phyloP scores from a whole-genome alignment of 805 yeast species.

The Blastobotrys peoriensis region DNA sequence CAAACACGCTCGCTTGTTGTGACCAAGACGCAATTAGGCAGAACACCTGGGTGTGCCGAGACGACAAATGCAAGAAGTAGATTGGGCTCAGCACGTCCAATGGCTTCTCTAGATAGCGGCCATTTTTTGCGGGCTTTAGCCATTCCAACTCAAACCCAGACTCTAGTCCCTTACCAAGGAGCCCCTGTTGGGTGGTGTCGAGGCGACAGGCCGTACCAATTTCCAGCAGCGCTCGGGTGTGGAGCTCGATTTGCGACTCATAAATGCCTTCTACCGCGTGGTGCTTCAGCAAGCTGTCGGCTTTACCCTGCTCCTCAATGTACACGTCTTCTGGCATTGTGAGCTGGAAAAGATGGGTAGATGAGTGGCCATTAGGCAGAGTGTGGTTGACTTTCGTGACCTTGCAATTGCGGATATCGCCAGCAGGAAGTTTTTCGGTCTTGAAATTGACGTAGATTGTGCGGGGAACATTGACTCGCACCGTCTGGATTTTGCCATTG shows the following conservation, averaged over 20 bases:
- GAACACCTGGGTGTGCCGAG: slow-evolving; percentile 72
- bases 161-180: slow-evolving; percentile 78
- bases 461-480: slow-evolving; percentile 70
- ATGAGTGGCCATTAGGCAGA: slow-evolving; percentile 61
- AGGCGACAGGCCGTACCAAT: slow-evolving; percentile 70
- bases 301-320: slow-evolving; percentile 47
- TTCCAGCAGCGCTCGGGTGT: slow-evolving; percentile 71
- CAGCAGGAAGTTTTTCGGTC: slow-evolving; percentile 38
- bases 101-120: background rate
- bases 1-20: slow-evolving; percentile 41
- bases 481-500: slow-evolving; percentile 64
- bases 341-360: slow-evolving; percentile 49
- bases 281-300: slow-evolving; percentile 59
- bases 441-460: slow-evolving; percentile 64
- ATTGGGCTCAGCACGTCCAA: slow-evolving; percentile 22
- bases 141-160: slow-evolving; percentile 71
- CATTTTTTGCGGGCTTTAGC: slow-evolving; percentile 19
- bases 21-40: slow-evolving; percentile 63
- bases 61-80: slow-evolving; percentile 61
- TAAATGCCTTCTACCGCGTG: slow-evolving; percentile 61
- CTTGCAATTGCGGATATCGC: slow-evolving; percentile 43
- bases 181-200: slow-evolving; percentile 60
- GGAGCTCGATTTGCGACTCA: slow-evolving; percentile 63
- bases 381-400: slow-evolving; percentile 53
- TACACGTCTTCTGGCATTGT: slow-evolving; percentile 63